Conservation (phyloP, 345 rosid species). For the Alliaria petiolata region DNA sequence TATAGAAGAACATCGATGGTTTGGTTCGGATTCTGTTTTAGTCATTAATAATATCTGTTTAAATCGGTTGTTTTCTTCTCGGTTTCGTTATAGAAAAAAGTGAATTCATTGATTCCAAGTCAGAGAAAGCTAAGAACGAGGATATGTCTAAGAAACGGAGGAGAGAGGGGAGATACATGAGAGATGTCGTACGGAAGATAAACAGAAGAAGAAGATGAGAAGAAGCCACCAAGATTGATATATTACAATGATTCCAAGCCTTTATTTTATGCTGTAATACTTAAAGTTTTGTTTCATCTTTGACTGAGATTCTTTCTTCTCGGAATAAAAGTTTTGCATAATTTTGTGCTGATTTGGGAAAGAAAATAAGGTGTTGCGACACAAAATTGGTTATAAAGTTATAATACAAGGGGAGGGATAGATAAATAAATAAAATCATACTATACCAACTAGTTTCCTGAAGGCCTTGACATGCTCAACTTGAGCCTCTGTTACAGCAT, state of each 20-base stretch:
- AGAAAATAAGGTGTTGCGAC: too few relatives aligned
- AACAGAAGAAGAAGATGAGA: slow-evolving; percentile 28
- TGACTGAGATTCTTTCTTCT: background rate
- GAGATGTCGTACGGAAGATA: slow-evolving; percentile 62
- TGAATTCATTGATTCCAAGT: too few relatives aligned
- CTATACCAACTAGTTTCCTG: slow-evolving; percentile 58
- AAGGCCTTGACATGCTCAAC: slow-evolving; percentile 55
- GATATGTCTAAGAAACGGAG: slow-evolving; percentile 55
- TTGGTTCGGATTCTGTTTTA: too few relatives aligned
- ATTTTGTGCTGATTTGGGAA: too few relatives aligned
- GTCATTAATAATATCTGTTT: too few relatives aligned
- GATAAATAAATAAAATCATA: background rate
- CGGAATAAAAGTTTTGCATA: background rate
- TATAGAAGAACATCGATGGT: too few relatives aligned
- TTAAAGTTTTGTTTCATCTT: background rate
- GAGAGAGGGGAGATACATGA: slow-evolving; percentile 74
- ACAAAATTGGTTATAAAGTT: background rate
- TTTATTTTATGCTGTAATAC: background rate
- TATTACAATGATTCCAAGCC: background rate
- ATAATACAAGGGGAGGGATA: too few relatives aligned
- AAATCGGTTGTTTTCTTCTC: too few relatives aligned
- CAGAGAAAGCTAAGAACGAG: slow-evolving; percentile 65
- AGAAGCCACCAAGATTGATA: background rate
- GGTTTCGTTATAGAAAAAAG: too few relatives aligned
- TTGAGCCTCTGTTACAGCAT: slow-evolving; percentile 64